These are phyloP conservation scores for Harringtonia aguacate DNA, from an alignment of 2,329 filamentous ascomycete genomes.

Conservation along the genomic window DNA sequence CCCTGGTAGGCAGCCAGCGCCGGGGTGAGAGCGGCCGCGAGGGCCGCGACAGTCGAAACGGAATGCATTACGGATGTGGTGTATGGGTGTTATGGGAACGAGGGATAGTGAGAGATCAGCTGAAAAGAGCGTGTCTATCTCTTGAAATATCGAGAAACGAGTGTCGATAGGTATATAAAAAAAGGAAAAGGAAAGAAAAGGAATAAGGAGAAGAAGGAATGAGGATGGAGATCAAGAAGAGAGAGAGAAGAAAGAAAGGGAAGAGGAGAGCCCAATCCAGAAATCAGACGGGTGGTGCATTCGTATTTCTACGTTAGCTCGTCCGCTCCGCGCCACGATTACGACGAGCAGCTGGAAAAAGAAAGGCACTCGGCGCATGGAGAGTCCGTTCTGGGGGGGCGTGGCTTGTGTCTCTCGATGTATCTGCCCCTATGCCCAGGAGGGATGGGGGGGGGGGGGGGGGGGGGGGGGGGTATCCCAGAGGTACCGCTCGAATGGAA, in stretches of 20 bases:
- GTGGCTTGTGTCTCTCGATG: too few species aligned
- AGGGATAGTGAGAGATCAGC: not conserved
- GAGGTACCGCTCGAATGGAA: too few species aligned
- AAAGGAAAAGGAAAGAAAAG: not conserved
- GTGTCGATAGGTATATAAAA: not conserved
- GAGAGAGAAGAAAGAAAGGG: not conserved
- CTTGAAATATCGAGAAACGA: not conserved
- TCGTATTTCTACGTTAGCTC: too few species aligned
- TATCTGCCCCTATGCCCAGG: too few species aligned
- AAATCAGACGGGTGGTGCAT: not conserved
- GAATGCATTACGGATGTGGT: slow-evolving; percentile 6
- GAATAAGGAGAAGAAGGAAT: not conserved
- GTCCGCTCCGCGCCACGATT: too few species aligned
- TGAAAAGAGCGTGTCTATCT: not conserved
- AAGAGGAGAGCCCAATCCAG: not conserved
- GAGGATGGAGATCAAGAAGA: not conserved
- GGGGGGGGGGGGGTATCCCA: too few species aligned
- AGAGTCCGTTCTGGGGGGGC: too few species aligned
- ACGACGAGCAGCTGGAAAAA: not conserved
- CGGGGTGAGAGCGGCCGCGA: slow-evolving; percentile 10
- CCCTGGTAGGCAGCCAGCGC: slow-evolving; percentile 35
- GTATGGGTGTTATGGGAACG: not conserved
- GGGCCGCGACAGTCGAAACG: slow-evolving; percentile 8
- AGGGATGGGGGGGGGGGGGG: too few species aligned
- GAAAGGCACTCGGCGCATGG: not conserved